phyloP scores from a whole-genome alignment of 2,329 filamentous ascomycete genomes.

The Mycosphaerella arachidis region DNA sequence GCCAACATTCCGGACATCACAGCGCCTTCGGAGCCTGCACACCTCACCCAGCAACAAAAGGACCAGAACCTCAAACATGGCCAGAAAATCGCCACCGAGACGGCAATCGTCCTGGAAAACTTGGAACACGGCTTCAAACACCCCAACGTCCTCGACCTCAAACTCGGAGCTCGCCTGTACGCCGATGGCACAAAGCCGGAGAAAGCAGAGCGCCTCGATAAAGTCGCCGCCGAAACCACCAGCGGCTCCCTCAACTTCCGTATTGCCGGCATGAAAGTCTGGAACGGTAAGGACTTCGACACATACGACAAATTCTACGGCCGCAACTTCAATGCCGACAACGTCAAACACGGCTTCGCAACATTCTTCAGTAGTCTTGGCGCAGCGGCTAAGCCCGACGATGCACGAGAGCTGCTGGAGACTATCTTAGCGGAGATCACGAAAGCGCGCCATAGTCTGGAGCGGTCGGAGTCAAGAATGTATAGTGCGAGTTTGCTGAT shows the following conservation, averaged over 20 bases:
- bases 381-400: conserved; percentile 38
- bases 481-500: conserved; percentile 62
- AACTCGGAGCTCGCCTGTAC: conserved; percentile 82
- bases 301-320: conserved; percentile 65
- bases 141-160: conserved; percentile 90
- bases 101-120: conserved; percentile 81
- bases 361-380: conserved; percentile 48
- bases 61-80: conserved; percentile 47
- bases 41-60: conserved; percentile 29
- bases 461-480: conserved; percentile 62
- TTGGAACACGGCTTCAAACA: conserved; percentile 72
- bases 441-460: conserved; percentile 51
- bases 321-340: conserved; percentile 52
- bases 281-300: conserved; percentile 48
- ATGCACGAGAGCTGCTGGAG: conserved; percentile 41
- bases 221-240: conserved; percentile 56
- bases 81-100: conserved; percentile 67
- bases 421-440: conserved; percentile 35
- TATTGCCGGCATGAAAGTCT: conserved; percentile 62
- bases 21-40: conserved; percentile 16
- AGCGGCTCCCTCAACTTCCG: conserved; percentile 58
- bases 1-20: conserved; percentile 17
- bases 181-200: conserved; percentile 62
- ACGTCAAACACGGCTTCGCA: conserved; percentile 54
- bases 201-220: conserved; percentile 57